phyloP scores from a whole-genome alignment of 371 early-diverging fungal genomes.

The Blakeslea trispora region DNA sequence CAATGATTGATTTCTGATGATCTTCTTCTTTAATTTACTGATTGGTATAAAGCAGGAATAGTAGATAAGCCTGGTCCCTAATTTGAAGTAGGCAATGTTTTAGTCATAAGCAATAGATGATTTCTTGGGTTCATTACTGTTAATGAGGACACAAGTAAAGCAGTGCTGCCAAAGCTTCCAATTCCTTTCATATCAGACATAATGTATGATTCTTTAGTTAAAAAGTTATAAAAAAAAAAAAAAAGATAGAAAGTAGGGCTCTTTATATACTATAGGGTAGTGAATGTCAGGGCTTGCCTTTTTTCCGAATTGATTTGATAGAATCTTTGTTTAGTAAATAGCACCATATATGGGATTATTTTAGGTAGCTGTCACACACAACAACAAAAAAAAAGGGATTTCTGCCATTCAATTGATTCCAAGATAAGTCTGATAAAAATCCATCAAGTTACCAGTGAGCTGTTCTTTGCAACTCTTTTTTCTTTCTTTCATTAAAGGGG shows the following conservation, averaged over 20 bases:
- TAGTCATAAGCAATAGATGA: background rate
- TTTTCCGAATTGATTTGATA: slow-evolving; percentile 8
- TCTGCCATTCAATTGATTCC: too few species aligned
- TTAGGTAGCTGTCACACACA: slow-evolving; percentile 5
- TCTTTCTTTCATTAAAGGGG: too few species aligned
- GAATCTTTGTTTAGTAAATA: slow-evolving; percentile 19
- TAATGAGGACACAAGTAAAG: slow-evolving; percentile 46
- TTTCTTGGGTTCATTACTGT: too few species aligned
- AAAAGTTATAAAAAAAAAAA: background rate
- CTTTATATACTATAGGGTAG: slow-evolving; percentile 5
- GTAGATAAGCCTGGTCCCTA: slow-evolving; percentile 51
- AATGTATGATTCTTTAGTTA: background rate
- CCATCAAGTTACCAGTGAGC: too few species aligned
- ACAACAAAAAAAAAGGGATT: too few species aligned
- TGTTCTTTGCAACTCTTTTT: too few species aligned
- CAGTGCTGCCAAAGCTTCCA: slow-evolving; percentile 39
- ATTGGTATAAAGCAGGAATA: slow-evolving; percentile 46
- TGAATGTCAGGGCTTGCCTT: slow-evolving; percentile 6
- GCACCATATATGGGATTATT: slow-evolving; percentile 14
- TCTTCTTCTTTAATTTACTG: slow-evolving; percentile 23
- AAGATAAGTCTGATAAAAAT: too few species aligned
- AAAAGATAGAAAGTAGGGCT: background rate
- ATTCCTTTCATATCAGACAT: slow-evolving; percentile 35
- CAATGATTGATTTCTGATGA: too few species aligned
- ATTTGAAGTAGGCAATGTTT: background rate